Conservation (phyloP, 345 rosid species). For the Bretschneidera sinensis region DNA sequence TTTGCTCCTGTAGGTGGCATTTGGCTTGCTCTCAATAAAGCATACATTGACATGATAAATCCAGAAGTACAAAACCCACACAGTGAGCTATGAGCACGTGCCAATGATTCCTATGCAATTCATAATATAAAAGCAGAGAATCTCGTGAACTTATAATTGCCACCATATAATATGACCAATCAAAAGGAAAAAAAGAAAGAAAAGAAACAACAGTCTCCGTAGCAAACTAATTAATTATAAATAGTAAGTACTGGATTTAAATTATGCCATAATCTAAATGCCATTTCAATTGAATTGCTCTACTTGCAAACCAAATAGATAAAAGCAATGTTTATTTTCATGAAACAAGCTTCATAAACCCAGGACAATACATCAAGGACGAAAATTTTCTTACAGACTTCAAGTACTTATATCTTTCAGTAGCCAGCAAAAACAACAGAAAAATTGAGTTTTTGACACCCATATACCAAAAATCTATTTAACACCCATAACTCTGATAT, state of each 20-base stretch:
- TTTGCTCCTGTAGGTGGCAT: constrained; percentile 68
- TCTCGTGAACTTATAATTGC: constrained; percentile 3
- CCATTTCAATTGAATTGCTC: not conserved
- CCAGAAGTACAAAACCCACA: constrained; percentile 99
- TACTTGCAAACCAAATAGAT: not conserved
- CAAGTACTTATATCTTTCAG: too few relatives aligned
- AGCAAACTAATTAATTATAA: too few relatives aligned
- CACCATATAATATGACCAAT: not conserved
- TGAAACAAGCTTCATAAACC: not conserved
- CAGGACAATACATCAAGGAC: not conserved
- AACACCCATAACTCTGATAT: too few relatives aligned
- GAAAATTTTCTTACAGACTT: not conserved
- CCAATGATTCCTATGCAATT: constrained; percentile 66
- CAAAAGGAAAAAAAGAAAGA: not conserved
- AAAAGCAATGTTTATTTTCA: too few relatives aligned
- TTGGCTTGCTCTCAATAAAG: constrained; percentile 68
- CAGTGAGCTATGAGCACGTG: constrained; percentile 78
- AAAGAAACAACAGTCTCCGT: too few relatives aligned
- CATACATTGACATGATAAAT: constrained; percentile 92
- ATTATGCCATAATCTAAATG: not conserved
- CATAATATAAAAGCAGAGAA: not conserved
- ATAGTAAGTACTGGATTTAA: too few relatives aligned
- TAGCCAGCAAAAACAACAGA: not conserved
- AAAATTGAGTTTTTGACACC: not conserved
- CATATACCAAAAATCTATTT: not conserved